phyloP scores from a whole-genome alignment of 2,329 filamentous ascomycete genomes.

The Talaromyces rugulosus region DNA sequence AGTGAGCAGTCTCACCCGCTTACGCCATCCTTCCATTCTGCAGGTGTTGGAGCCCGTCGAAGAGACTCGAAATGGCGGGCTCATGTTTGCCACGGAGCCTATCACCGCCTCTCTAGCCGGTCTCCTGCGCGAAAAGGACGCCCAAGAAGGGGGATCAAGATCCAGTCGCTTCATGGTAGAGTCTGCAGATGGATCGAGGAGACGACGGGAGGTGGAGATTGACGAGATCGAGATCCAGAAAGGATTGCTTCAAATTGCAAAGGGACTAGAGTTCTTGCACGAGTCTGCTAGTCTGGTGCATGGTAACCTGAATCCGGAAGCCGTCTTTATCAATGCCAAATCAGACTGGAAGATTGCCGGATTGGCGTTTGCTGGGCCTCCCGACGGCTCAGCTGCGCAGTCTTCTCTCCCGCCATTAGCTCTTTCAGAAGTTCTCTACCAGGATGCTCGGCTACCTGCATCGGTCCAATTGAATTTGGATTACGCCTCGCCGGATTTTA shows the following conservation, averaged over 20 bases:
- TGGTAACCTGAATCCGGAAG: slow-evolving; percentile 89
- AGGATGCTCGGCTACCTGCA: slow-evolving; percentile 76
- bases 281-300: slow-evolving; percentile 93
- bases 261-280: slow-evolving; percentile 90
- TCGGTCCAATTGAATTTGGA: slow-evolving; percentile 87
- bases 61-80: slow-evolving; percentile 81
- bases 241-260: slow-evolving; percentile 85
- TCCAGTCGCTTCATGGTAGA: slow-evolving; percentile 77
- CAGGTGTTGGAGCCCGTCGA: slow-evolving; percentile 94
- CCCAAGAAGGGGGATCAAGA: slow-evolving; percentile 70
- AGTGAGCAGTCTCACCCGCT: slow-evolving; percentile 77
- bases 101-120: slow-evolving; percentile 85
- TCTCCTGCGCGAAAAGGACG: slow-evolving; percentile 81
- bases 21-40: slow-evolving; percentile 86
- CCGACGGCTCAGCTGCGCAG: slow-evolving; percentile 68
- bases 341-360: slow-evolving; percentile 98
- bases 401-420: slow-evolving; percentile 76
- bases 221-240: slow-evolving; percentile 98
- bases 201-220: slow-evolving; percentile 80
- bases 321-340: slow-evolving; percentile 91
- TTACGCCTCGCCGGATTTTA: slow-evolving; percentile 91
- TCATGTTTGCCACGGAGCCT: slow-evolving; percentile 93
- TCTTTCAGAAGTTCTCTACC: slow-evolving; percentile 76
- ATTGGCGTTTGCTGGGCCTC: slow-evolving; percentile 81
- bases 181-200: slow-evolving; percentile 67